Evolutionary conservation across 192 early-diverging fungal species (phyloP), one percentile per base, ranked within the genome.

Genomic region (Coemansia brasiliensis): DNA sequence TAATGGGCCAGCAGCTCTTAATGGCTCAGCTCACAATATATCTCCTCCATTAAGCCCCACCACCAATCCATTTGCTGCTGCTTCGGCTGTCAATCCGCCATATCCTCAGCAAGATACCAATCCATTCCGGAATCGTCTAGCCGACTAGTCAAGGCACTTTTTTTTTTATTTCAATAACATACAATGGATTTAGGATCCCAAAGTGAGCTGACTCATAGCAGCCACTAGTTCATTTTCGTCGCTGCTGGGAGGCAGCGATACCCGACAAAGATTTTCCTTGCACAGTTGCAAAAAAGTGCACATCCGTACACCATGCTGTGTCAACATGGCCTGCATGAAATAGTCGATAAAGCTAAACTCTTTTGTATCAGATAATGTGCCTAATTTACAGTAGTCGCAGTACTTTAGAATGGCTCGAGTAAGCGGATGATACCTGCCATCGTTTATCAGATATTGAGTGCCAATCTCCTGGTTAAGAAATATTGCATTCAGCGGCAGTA

Each of bases 21-120:
- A 91, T 77, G 27, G 83, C 72, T 79, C 93, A 83, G 63, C 87
- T 85, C 95, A 97, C 98, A 65, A 99, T 97, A 81, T 94, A 94
- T 65, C 94, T 83, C 86, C 96, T 96, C 66, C 91, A 86, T 82
- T 96, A 96, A 70, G 49, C 27, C 49, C 49, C 1, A 51, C 26
- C 13, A 51, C 49, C 13, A 51, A 51, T 4, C 49, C 49, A 12
- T 51, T 51, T 18, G 26, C 49, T 8, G 15, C 9, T 1, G 4
- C 17, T 46, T 17, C 8, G 20, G 17, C 44, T 3, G 4, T 15
- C 7, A 42, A 35, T 7, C 32, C n/a, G n/a, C n/a, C 32, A 35
- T 35, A 35, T 35, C 3, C 32, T 7, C 32, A 5, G 32, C 32
- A 35, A 18, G 52, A 54, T 24, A 41, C 9, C 16, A 54, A 54